Conservation (phyloP, 2,329 filamentous ascomycete genomes). For the Didymella arachidicola region DNA sequence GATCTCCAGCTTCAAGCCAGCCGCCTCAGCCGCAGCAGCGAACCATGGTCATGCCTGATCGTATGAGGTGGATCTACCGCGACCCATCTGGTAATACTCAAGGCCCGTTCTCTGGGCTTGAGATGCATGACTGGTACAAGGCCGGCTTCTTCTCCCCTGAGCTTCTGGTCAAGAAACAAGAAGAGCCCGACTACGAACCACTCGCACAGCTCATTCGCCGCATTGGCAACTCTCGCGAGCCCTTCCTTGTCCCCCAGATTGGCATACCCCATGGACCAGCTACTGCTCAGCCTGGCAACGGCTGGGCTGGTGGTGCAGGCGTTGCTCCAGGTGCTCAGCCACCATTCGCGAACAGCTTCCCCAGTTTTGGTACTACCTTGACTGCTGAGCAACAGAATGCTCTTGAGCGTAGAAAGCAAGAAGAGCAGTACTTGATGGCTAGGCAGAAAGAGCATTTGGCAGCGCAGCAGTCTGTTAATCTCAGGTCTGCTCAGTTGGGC, state of each 20-base stretch:
- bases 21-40: slow-evolving; percentile 74
- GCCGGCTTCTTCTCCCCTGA: slow-evolving; percentile 97
- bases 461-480: slow-evolving; percentile 79
- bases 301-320: slow-evolving; percentile 54
- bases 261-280: slow-evolving; percentile 89
- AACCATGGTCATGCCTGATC: slow-evolving; percentile 98
- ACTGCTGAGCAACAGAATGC: slow-evolving; percentile 99
- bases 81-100: slow-evolving; percentile 93
- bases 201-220: slow-evolving; percentile 92
- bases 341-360: slow-evolving; percentile 91
- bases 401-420: slow-evolving; percentile 92
- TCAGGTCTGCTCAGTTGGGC: slow-evolving; percentile 70
- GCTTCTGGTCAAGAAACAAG: slow-evolving; percentile 90
- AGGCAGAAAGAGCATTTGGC: slow-evolving; percentile 93
- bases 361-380: slow-evolving; percentile 93
- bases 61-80: slow-evolving; percentile 98
- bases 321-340: slow-evolving; percentile 65
- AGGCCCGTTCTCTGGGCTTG: slow-evolving; percentile 92
- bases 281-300: slow-evolving; percentile 56
- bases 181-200: slow-evolving; percentile 93
- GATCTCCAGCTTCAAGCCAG: slow-evolving; percentile 68
- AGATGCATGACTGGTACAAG: slow-evolving; percentile 99
- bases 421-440: slow-evolving; percentile 96
- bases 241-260: slow-evolving; percentile 96
- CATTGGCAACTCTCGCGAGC: slow-evolving; percentile 96